phyloP scores from a whole-genome alignment of 257 asterid genomes.

The Pogostemon cablin region DNA sequence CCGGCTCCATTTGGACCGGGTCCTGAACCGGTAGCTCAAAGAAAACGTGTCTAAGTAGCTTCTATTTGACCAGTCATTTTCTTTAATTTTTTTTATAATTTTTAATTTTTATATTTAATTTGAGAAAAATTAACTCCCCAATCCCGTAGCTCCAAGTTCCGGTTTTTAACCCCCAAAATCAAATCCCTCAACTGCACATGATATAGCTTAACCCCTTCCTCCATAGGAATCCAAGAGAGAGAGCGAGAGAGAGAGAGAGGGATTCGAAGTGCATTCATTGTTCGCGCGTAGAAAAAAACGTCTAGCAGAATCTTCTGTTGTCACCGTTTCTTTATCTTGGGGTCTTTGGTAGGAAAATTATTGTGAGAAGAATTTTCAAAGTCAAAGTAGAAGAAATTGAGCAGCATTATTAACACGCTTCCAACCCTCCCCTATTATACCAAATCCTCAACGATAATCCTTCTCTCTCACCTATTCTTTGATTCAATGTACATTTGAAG shows the following conservation, averaged over 20 bases:
- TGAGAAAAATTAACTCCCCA: background rate
- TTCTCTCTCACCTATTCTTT: conserved; percentile 12
- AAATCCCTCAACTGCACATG: background rate
- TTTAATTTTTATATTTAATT: background rate
- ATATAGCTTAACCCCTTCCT: no score
- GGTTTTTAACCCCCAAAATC: background rate
- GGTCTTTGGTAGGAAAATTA: conserved; percentile 33
- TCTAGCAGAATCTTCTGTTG: conserved; percentile 9
- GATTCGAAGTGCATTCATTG: background rate
- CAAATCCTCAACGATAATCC: conserved; percentile 36
- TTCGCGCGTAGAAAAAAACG: conserved; percentile 28
- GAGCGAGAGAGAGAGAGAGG: background rate
- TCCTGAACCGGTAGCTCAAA: background rate
- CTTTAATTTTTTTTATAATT: background rate
- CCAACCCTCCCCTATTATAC: conserved; percentile 24
- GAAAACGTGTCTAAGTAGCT: conserved; percentile 26
- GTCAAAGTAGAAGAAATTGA: conserved; percentile 40
- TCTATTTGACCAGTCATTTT: conserved; percentile 16
- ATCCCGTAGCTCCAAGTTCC: background rate
- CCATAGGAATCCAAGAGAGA: background rate
- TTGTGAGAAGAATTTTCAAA: conserved; percentile 43
- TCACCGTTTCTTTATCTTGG: background rate
- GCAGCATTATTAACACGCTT: conserved; percentile 22
- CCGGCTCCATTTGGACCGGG: conserved; percentile 22
- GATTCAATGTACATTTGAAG: background rate